Conservation (phyloP, 345 rosid genomes). For the Balakata baccata region DNA sequence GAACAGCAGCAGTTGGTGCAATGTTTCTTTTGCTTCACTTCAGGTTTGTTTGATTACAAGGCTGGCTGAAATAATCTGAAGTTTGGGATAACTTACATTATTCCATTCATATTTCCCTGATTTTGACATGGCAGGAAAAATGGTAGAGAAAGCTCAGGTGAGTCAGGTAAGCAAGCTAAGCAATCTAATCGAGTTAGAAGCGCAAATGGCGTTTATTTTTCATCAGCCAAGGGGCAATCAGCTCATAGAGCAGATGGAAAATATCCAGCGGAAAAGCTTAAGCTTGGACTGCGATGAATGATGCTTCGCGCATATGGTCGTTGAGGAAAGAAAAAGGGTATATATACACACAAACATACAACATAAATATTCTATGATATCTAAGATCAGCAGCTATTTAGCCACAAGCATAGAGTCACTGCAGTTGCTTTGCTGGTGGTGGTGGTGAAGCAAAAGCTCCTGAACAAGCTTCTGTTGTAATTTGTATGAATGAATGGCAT, state of each 20-base stretch:
- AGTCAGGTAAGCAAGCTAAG: background rate
- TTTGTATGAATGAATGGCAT: no score
- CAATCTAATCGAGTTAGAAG: background rate
- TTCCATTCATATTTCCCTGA: background rate
- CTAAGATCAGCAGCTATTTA: no score
- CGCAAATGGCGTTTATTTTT: conserved; percentile 1
- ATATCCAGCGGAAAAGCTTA: conserved; percentile 32
- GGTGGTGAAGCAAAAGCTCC: no score
- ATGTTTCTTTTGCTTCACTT: conserved; percentile 23
- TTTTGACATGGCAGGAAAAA: conserved; percentile 24
- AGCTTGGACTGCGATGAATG: background rate
- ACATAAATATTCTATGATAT: no score
- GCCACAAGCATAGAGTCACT: no score
- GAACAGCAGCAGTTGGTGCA: conserved; percentile 25
- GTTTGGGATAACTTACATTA: background rate
- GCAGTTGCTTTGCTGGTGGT: no score
- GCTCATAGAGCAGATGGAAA: background rate
- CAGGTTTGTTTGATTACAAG: conserved; percentile 21
- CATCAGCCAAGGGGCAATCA: conserved; percentile 8
- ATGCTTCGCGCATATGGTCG: no score
- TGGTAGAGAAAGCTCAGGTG: conserved; percentile 9
- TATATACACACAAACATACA: no score
- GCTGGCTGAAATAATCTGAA: background rate
- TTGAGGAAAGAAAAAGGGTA: background rate
- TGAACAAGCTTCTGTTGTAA: no score